Evolutionary conservation across 2,329 filamentous ascomycete species (phyloP).

Genomic region (Fusarium nurragi): DNA sequence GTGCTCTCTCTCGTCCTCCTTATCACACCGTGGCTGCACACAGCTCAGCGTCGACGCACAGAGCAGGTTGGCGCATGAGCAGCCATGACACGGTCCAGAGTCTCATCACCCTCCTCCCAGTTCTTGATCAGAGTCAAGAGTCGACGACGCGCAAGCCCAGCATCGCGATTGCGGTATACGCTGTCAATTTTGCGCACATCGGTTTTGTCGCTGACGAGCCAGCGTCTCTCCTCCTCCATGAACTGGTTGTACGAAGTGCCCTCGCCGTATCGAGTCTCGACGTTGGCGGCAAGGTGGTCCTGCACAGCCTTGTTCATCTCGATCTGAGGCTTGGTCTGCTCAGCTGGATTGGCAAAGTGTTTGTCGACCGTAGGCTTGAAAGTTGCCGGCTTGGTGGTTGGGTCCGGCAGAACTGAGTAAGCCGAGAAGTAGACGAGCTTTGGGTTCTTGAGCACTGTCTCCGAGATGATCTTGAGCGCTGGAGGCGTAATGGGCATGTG

Average conservation of each 20-base stretch:
- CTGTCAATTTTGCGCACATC: conserved; percentile 56
- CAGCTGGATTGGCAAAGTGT: conserved; percentile 38
- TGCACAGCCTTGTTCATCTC: conserved; percentile 45
- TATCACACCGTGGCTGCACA: not conserved
- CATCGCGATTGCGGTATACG: conserved; percentile 56
- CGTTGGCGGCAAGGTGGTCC: conserved; percentile 46
- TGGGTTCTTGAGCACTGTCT: conserved; percentile 44
- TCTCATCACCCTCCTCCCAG: conserved; percentile 54
- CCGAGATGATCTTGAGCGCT: conserved; percentile 43
- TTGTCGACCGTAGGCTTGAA: conserved; percentile 47
- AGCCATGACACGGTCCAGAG: conserved; percentile 50
- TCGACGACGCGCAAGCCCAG: conserved; percentile 49
- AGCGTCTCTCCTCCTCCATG: conserved; percentile 51
- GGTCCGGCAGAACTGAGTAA: conserved; percentile 50
- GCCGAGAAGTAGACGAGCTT: conserved; percentile 52
- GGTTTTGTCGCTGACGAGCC: conserved; percentile 51
- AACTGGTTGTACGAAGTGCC: conserved; percentile 47
- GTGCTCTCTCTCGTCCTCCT: not conserved
- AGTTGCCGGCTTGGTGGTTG: conserved; percentile 27
- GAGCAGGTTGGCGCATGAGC: conserved; percentile 45
- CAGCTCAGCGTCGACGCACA: conserved; percentile 25
- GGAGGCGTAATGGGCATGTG: conserved; percentile 49
- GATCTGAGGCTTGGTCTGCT: conserved; percentile 40
- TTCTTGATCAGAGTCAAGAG: conserved; percentile 50
- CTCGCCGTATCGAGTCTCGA: conserved; percentile 46